Conservation (phyloP, 768 basidiomycete genomes). For the Auricularia cornea region DNA sequence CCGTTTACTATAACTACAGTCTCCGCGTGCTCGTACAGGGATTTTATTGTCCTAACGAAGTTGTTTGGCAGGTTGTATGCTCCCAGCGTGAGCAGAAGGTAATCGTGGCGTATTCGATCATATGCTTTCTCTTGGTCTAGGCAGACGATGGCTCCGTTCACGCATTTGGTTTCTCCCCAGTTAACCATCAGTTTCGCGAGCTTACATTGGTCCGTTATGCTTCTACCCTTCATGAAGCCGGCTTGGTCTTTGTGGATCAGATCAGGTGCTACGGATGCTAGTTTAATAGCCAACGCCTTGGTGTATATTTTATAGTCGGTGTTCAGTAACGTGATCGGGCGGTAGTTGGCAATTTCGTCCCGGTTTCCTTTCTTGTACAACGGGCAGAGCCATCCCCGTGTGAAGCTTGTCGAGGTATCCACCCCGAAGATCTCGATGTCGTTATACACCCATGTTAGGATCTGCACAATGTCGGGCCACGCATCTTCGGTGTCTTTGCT, state of each 20-base stretch:
- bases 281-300: slow-evolving; percentile 14
- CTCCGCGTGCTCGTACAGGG: slow-evolving; percentile 22
- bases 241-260: slow-evolving; percentile 32
- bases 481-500: background rate
- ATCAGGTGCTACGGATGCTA: slow-evolving; percentile 4
- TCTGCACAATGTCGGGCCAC: background rate
- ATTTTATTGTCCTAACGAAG: slow-evolving; percentile 18
- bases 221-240: slow-evolving; percentile 28
- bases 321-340: slow-evolving; percentile 20
- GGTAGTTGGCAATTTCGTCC: slow-evolving; percentile 11
- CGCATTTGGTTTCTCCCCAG: slow-evolving; percentile 8
- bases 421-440: slow-evolving; percentile 28
- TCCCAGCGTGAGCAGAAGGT: slow-evolving; percentile 8
- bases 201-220: slow-evolving; percentile 25
- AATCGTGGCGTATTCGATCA: slow-evolving; percentile 13
- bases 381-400: slow-evolving; percentile 27
- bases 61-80: slow-evolving; percentile 2
- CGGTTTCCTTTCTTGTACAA: slow-evolving; percentile 32
- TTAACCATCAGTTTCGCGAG: slow-evolving; percentile 15
- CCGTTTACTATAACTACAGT: slow-evolving; percentile 29
- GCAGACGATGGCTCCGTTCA: slow-evolving; percentile 9
- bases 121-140: slow-evolving; percentile 16
- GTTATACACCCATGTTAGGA: slow-evolving; percentile 35
- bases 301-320: slow-evolving; percentile 27
- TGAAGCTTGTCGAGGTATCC: slow-evolving; percentile 9